Percentiles rank a stretch among this genome's conserved stretches.
phyloP scores from a whole-genome alignment of 257 asterid genomes.

The Nicotiana otophora region DNA sequence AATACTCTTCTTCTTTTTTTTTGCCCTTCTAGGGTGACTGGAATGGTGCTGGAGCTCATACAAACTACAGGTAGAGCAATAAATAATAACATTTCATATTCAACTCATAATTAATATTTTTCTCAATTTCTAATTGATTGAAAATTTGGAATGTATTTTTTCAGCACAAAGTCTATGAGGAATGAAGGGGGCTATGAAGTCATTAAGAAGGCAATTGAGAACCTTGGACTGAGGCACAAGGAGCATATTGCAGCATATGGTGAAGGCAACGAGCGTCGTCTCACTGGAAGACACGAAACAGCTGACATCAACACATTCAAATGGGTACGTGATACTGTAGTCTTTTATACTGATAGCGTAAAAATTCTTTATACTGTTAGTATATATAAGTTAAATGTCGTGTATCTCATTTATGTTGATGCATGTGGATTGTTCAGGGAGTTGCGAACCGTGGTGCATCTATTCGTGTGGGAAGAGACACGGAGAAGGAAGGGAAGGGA shows the following conservation, averaged over 20 bases:
- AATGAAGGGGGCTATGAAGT: slow-evolving; percentile 63
- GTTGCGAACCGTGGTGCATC: slow-evolving; percentile 98
- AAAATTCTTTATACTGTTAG: not conserved
- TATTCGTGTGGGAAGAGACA: slow-evolving; percentile 84
- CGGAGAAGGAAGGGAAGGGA: slow-evolving; percentile 88
- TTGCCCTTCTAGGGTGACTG: slow-evolving; percentile 65
- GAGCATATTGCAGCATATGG: slow-evolving; percentile 95
- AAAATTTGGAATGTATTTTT: not conserved
- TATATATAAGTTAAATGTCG: not conserved
- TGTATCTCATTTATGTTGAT: not conserved
- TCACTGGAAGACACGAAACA: slow-evolving; percentile 88
- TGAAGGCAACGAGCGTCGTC: slow-evolving; percentile 94
- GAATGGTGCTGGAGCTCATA: slow-evolving; percentile 99
- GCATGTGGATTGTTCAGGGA: slow-evolving; percentile 34
- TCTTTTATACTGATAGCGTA: not conserved
- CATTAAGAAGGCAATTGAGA: slow-evolving; percentile 79
- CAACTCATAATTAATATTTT: not conserved
- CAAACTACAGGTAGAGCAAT: slow-evolving; percentile 62
- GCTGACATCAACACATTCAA: slow-evolving; percentile 57
- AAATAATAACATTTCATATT: not conserved
- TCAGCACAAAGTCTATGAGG: slow-evolving; percentile 85
- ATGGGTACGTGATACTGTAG: slow-evolving; percentile 44
- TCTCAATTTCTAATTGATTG: no score
- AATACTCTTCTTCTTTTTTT: not conserved
- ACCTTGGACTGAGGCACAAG: slow-evolving; percentile 64